Percentiles rank a stretch among this genome's conserved stretches.
Evolutionary conservation across 805 yeast species (phyloP).

Genomic region (Hanseniaspora lindneri): DNA sequence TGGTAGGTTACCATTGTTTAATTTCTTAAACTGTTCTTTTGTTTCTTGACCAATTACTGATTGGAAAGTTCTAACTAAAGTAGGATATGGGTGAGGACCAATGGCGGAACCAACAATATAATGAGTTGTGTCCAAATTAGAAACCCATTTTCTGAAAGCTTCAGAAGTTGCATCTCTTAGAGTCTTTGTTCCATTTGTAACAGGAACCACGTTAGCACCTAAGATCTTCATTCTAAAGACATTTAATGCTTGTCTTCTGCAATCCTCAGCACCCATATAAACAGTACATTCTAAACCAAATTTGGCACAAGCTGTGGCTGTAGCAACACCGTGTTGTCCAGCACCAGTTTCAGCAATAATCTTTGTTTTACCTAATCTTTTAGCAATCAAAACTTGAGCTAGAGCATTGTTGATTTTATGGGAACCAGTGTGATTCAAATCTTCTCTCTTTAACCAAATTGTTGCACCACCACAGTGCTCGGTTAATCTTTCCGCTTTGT

Average conservation of each 20-base stretch:
- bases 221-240: conserved; percentile 94
- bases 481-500: conserved; percentile 78
- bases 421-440: conserved; percentile 79
- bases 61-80: conserved; percentile 95
- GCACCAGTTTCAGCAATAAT: conserved; percentile 88
- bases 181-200: conserved; percentile 88
- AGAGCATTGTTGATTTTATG: conserved; percentile 78
- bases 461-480: conserved; percentile 89
- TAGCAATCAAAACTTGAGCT: conserved; percentile 71
- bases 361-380: conserved; percentile 61
- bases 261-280: conserved; percentile 99
- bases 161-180: conserved; percentile 96
- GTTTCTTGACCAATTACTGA: conserved; percentile 92
- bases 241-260: conserved; percentile 92
- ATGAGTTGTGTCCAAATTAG: conserved; percentile 74
- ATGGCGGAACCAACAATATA: conserved; percentile 96
- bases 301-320: conserved; percentile 85
- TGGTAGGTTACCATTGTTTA: conserved; percentile 75
- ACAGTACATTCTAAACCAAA: conserved; percentile 90
- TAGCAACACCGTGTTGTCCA: conserved; percentile 88
- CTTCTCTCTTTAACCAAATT: conserved; percentile 97
- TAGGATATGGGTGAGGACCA: conserved; percentile 99
- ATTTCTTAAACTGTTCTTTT: conserved; percentile 71
- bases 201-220: conserved; percentile 92
- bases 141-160: conserved; percentile 93